Evolutionary conservation across 495 filamentous ascomycete species (phyloP), one percentile per base, ranked within the genome.

Genomic region (Penicillium paxilli): DNA sequence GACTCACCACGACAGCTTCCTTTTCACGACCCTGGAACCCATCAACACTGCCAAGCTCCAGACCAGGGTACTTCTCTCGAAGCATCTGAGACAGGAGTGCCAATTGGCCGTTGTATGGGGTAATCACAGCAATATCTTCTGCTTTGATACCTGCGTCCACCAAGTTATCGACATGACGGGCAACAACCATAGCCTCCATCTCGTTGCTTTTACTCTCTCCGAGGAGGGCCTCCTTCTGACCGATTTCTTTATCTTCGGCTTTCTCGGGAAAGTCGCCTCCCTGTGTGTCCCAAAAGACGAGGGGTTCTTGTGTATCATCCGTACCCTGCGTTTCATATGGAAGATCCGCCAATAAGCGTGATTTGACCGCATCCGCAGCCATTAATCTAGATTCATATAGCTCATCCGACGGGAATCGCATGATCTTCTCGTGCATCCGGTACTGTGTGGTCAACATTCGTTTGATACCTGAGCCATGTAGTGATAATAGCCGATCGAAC

Each of bases 11-110:
- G 32, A 99, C 87, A 2, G 89, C 94, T 67, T 99, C 94, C 71
- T 99, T 98, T 72, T 99, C 94, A 11, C 94, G 81, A 32, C 94
- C 94, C 67, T 99, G 94, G 67, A 99, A 99, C 6, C 92, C 92
- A 71, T 99, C 94, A 3, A 99, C 90, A 59, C 89, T 96, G 22
- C 94, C 94, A 16, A 98, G 73, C 67, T 99, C 94, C 12, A 99
- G 83, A 3, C 85, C 91, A 0, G 87, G 87, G 57, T 88, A 96
- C 38, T 76, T 75, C 47, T 92, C 88, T 52, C 92, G 91, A 16
- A 98, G 77, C 53, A 79, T 67, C 35, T 84, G 80, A 2, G 91
- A 81, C 47, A 98, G 74, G 0, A 96, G 71, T 2, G 87, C 84
- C 7, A 96, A 78, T 79, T 98, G 94, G 10, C 91, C 94, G 67